Conservation (phyloP, 2,329 filamentous ascomycete genomes). For the Elsinoe australis region DNA sequence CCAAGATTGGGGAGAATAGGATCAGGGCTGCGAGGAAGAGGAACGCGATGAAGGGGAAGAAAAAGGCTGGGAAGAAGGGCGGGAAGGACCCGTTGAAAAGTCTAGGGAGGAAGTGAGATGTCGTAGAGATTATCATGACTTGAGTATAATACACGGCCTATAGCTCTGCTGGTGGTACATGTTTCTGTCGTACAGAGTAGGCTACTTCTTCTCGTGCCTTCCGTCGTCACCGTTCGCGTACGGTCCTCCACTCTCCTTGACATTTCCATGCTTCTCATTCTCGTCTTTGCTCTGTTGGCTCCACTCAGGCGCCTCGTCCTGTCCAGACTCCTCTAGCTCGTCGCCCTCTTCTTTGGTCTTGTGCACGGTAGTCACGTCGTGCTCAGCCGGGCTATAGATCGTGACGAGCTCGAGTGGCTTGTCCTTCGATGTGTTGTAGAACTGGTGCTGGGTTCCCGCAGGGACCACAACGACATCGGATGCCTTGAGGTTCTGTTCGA, state of each 20-base stretch:
- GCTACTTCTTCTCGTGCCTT: constrained; percentile 27
- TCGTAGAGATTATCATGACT: neutral
- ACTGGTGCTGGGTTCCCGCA: constrained; percentile 59
- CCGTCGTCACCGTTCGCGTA: constrained; percentile 33
- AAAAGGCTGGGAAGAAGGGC: constrained; percentile 43
- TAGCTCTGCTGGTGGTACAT: neutral
- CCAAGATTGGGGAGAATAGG: constrained; percentile 44
- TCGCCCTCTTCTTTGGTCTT: constrained; percentile 57
- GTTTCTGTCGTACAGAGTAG: no score
- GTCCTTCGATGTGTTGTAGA: constrained; percentile 51
- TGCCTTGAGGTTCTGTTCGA: constrained; percentile 41
- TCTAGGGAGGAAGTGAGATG: constrained; percentile 44
- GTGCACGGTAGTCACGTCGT: constrained; percentile 52
- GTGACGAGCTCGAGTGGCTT: constrained; percentile 55
- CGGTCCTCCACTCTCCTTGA: constrained; percentile 39
- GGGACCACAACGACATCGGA: constrained; percentile 55
- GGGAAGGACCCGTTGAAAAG: constrained; percentile 82
- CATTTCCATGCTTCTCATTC: constrained; percentile 51
- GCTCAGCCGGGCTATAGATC: constrained; percentile 56
- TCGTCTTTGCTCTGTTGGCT: constrained; percentile 48
- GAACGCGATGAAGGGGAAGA: constrained; percentile 39
- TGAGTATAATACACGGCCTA: neutral
- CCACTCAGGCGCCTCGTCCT: constrained; percentile 56
- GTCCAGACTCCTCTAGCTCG: constrained; percentile 53
- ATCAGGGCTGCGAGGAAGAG: constrained; percentile 40